Evolutionary conservation across 768 basidiomycete genomes (phyloP), one percentile per base, ranked within the genome.

Genomic region (Russula virescens): DNA sequence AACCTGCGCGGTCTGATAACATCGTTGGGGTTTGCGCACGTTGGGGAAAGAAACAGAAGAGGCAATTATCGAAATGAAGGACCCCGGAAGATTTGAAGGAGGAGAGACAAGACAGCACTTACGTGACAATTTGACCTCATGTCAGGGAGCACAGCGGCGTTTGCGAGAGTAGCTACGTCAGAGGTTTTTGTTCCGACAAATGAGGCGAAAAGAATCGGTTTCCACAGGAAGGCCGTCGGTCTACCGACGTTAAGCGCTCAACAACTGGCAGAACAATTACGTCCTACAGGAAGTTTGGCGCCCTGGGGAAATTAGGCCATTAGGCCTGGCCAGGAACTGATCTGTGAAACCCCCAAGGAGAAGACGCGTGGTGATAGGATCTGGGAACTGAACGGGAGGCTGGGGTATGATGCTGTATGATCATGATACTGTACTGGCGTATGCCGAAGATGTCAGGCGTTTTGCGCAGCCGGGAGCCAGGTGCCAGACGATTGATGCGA

Each of bases 91-190:
- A 43, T 34, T 6, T 47, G 5, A 26, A 59, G 34, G 9, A 28
- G n/a, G 46, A 54, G 34, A 8, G 21, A 21, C 35, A 11, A 7
- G 28, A 31, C 42, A 56, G 31, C 31, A 56, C 55, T 60, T 64
- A 64, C 63, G 63, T 48, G 58, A 60, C 47, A 26, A 3, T 11
- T 38, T 7, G 53, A 34, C 58, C 63, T 64, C 63, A 45, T 55
- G 52, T 38, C 47, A 28, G 28, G 43, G 46, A 42, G 40, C 31
- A n/a, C 25, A 28, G 42, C 58, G 53, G 63, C 58, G 58, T 55
- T 60, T 46, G 58, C 47, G n/a, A 35, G 21, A 31, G 38, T 46
- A 52, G 58, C 63, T 64, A 64, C 63, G 63, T 64, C 63, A 64
- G 62, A 55, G 53, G 40, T 34, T 31, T 31, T 31, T 48, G 50